These are phyloP conservation scores for Martiniozyma abietophila DNA, from an alignment of 805 yeast species.

Conservation along the genomic window DNA sequence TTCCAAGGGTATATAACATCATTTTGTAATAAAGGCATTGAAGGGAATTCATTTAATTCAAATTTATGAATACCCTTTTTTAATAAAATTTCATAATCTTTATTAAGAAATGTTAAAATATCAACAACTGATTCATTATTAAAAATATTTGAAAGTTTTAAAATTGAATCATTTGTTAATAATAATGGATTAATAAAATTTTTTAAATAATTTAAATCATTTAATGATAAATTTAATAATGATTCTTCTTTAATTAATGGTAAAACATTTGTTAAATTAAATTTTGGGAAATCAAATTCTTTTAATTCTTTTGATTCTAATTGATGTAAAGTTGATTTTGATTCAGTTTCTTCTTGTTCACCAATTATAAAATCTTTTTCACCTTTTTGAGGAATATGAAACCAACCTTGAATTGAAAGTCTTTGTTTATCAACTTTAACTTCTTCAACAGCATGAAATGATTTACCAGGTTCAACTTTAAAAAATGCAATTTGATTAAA, in stretches of 20 bases:
- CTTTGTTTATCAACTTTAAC: slow-evolving; percentile 87
- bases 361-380: slow-evolving; percentile 80
- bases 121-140: slow-evolving; percentile 62
- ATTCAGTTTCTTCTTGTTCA: slow-evolving; percentile 72
- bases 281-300: slow-evolving; percentile 77
- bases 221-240: slow-evolving; percentile 22
- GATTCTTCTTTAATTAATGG: slow-evolving; percentile 11
- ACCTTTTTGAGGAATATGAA: slow-evolving; percentile 91
- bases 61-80: slow-evolving; percentile 38
- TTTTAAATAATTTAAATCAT: slow-evolving; percentile 41
- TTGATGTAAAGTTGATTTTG: slow-evolving; percentile 68
- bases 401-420: slow-evolving; percentile 96
- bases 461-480: slow-evolving; percentile 90
- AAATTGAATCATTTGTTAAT: slow-evolving; percentile 31
- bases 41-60: slow-evolving; percentile 47
- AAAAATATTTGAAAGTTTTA: slow-evolving; percentile 42
- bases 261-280: slow-evolving; percentile 24
- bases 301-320: slow-evolving; percentile 67
- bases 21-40: slow-evolving; percentile 45
- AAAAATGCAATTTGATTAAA: slow-evolving; percentile 95
- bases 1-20: slow-evolving; percentile 75
- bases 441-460: slow-evolving; percentile 98
- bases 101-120: slow-evolving; percentile 52
- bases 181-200: slow-evolving; percentile 50
- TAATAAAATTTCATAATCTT: slow-evolving; percentile 40